A percentile compares a stretch with the other conserved stretches of the same genome.
phyloP scores from a whole-genome alignment of 208 protist species.

The Lotmaria passim region DNA sequence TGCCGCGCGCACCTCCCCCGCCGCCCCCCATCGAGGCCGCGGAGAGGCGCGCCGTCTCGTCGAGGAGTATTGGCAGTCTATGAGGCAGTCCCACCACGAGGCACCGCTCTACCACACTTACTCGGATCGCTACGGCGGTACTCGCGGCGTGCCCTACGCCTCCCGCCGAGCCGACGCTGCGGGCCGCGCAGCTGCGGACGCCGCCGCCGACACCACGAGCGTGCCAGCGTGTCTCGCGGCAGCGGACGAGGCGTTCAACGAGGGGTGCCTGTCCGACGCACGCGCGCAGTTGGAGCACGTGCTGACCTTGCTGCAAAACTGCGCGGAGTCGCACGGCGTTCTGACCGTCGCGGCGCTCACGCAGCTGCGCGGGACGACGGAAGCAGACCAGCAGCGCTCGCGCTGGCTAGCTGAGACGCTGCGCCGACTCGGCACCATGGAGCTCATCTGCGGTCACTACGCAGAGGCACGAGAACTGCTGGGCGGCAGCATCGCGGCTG shows the following conservation, averaged over 20 bases:
- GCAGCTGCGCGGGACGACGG: slow-evolving; percentile 13
- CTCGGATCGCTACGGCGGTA: slow-evolving; percentile 75
- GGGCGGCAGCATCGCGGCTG: slow-evolving; percentile 54
- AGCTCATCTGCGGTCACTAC: slow-evolving; percentile 58
- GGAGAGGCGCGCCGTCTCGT: slow-evolving; percentile 47
- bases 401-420: slow-evolving; percentile 51
- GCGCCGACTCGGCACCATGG: slow-evolving; percentile 60
- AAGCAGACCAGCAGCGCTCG: slow-evolving; percentile 34
- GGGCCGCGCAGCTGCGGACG: slow-evolving; percentile 22
- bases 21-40: neutral
- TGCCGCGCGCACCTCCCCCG: neutral
- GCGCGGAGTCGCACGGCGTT: slow-evolving; percentile 27
- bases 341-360: slow-evolving; percentile 21
- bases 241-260: slow-evolving; percentile 41
- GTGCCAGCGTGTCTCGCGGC: slow-evolving; percentile 42
- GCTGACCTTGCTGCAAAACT: slow-evolving; percentile 73
- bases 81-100: slow-evolving; percentile 54
- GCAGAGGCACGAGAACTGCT: slow-evolving; percentile 67
- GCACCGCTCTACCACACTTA: slow-evolving; percentile 80
- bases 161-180: slow-evolving; percentile 43
- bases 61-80: slow-evolving; percentile 79
- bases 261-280: slow-evolving; percentile 48
- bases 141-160: slow-evolving; percentile 63
- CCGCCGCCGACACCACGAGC: neutral
- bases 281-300: slow-evolving; percentile 53